Evolutionary conservation across 768 basidiomycete species (phyloP).

Genomic region (Russula olivacea): DNA sequence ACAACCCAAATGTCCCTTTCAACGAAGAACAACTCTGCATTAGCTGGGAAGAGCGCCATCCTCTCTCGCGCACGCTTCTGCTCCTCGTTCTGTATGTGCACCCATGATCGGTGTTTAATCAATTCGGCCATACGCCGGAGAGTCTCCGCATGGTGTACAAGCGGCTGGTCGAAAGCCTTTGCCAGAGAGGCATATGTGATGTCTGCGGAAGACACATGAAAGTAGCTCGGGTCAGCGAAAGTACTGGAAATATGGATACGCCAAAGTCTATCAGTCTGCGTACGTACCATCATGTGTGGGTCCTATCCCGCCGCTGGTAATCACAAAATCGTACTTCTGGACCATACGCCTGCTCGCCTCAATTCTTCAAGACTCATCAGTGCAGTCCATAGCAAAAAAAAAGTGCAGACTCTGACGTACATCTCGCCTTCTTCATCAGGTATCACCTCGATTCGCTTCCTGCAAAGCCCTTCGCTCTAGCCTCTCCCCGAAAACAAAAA

Average conservation of each 20-base stretch:
- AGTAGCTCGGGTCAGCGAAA: not conserved
- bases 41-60: slow-evolving; percentile 86
- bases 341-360: slow-evolving; percentile 84
- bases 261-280: not conserved
- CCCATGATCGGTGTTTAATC: slow-evolving; percentile 49
- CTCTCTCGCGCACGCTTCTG: slow-evolving; percentile 71
- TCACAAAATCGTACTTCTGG: slow-evolving; percentile 77
- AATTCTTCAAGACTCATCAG: slow-evolving; percentile 41
- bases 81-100: slow-evolving; percentile 59
- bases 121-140: slow-evolving; percentile 63
- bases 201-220: slow-evolving; percentile 39
- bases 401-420: slow-evolving; percentile 38
- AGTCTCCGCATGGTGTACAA: slow-evolving; percentile 74
- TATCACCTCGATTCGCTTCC: slow-evolving; percentile 86
- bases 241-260: not conserved
- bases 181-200: slow-evolving; percentile 89
- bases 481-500: slow-evolving; percentile 18
- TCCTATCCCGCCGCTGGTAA: slow-evolving; percentile 88
- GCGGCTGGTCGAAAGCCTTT: slow-evolving; percentile 68
- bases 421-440: slow-evolving; percentile 89
- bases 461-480: slow-evolving; percentile 31
- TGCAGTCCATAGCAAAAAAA: not conserved
- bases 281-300: slow-evolving; percentile 77
- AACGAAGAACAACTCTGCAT: slow-evolving; percentile 75
- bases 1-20: slow-evolving; percentile 83